A percentile compares a stretch with the other conserved stretches of the same genome.
These are phyloP conservation scores for Hypoxylon sp. DNA, from an alignment of 2,329 filamentous ascomycete species.

Conservation along the genomic window DNA sequence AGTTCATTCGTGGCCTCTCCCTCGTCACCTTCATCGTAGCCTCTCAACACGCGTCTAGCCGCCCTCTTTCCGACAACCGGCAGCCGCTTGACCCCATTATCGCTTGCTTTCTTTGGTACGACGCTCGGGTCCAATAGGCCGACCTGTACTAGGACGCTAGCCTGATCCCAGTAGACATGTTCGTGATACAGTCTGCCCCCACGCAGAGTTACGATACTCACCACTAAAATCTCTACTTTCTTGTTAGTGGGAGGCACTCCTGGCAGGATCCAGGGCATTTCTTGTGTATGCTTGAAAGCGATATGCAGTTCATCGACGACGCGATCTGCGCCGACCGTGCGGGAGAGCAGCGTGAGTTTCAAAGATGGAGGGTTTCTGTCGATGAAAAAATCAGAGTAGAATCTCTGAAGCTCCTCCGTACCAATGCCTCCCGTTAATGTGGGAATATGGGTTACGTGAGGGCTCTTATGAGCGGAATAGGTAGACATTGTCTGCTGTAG, in stretches of 20 bases:
- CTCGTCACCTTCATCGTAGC: slow-evolving; percentile 58
- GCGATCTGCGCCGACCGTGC: slow-evolving; percentile 75
- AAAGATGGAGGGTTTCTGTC: slow-evolving; percentile 73
- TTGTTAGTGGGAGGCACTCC: slow-evolving; percentile 70
- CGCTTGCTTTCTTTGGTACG: slow-evolving; percentile 56
- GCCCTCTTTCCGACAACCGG: slow-evolving; percentile 60
- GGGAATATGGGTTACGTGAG: slow-evolving; percentile 78
- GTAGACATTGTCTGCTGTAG: slow-evolving; percentile 74
- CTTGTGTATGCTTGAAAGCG: slow-evolving; percentile 69
- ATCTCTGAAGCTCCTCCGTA: slow-evolving; percentile 69
- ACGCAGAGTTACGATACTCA: slow-evolving; percentile 73
- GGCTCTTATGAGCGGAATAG: slow-evolving; percentile 71
- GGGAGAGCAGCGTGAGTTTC: slow-evolving; percentile 72
- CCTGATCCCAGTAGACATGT: slow-evolving; percentile 79
- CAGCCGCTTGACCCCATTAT: slow-evolving; percentile 56
- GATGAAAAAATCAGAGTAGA: slow-evolving; percentile 77
- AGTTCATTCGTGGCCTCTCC: slow-evolving; percentile 62
- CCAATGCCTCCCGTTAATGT: slow-evolving; percentile 76
- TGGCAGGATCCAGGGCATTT: slow-evolving; percentile 74
- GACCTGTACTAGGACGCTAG: slow-evolving; percentile 72
- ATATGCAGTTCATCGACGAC: slow-evolving; percentile 76
- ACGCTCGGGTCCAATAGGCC: slow-evolving; percentile 66
- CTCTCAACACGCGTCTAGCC: slow-evolving; percentile 57
- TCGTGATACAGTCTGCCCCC: slow-evolving; percentile 76
- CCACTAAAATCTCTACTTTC: slow-evolving; percentile 71